Evolutionary conservation across 2,329 filamentous ascomycete genomes (phyloP), one percentile per base, ranked within the genome.

Genomic region (Aspergillus pseudotamarii): DNA sequence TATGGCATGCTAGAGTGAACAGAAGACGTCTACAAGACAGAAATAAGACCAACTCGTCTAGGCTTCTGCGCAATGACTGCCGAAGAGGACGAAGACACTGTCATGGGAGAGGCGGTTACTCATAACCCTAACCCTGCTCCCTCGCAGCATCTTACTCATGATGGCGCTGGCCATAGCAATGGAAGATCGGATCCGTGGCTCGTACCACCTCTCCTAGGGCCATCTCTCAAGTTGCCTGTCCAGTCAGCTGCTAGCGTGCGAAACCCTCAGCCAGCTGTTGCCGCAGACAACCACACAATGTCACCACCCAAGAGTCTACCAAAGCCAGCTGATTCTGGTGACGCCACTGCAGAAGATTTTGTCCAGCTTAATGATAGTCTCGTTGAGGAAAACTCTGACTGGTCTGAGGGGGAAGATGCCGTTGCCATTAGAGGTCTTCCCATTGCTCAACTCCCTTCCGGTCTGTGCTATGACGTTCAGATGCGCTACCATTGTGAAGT

Each of bases 401-500:
- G 77, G 73, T 77, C 78, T 48, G 74, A 79, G n/a, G 75, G 78
- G 6, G 74, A 75, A 34, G 59, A 66, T 48, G 65, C 69, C 9
- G 66, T 67, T 9, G 73, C 79, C 79, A 61, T 81, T n/a, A 21
- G 51, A 79, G 79, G 79, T 11, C 72, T 83, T n/a, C 77, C 80
- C 1, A 65, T 78, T 30, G 75, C 79, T 2, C 78, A 87, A 30
- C 81, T 92, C 1, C 87, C 90, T 0, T 94, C 91, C 0, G 92
- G 92, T 4, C 88, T 91, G 65, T 94, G 92, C 68, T 99, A 98
- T 75, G 95, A 99, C 80, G 89, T 92, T 62, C 88, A 94, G 36
- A 99, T 99, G 95, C 93, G 95, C 64, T 91, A 96, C 64, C 95
- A 99, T 76, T 91, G 93, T 60, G 96, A 97, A 74, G 89, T 92